Evolutionary conservation across 352 stramenopile species (phyloP).

Genomic region (Pythium myriotylum): DNA sequence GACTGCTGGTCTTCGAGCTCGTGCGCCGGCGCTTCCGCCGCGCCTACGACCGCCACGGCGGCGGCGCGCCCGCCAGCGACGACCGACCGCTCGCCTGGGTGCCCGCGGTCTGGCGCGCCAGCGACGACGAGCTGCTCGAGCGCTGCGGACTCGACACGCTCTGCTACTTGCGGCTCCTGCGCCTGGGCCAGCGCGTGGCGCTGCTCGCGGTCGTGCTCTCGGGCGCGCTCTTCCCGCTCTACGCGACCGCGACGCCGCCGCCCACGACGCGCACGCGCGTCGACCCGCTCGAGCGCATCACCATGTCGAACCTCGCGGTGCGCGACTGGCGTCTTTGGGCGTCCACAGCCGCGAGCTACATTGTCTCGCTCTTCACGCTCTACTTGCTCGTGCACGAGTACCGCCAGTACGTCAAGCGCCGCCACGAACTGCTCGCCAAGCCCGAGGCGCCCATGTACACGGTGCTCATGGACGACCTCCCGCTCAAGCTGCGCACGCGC

Average conservation of each 20-base stretch:
- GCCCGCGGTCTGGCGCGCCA: constrained; percentile 35
- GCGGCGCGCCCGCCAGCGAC: constrained; percentile 22
- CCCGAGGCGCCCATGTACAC: constrained; percentile 71
- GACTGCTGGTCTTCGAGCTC: constrained; percentile 61
- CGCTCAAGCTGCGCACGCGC: constrained; percentile 54
- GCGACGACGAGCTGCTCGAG: constrained; percentile 69
- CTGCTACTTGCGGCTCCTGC: constrained; percentile 70
- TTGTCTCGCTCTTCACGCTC: constrained; percentile 62
- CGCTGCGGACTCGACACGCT: constrained; percentile 78
- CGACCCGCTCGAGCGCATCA: constrained; percentile 66
- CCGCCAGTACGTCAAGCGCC: constrained; percentile 54
- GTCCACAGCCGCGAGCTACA: constrained; percentile 49
- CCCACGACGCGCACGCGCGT: constrained; percentile 26
- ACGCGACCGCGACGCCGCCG: constrained; percentile 46
- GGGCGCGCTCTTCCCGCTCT: constrained; percentile 66
- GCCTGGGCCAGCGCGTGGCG: constrained; percentile 67
- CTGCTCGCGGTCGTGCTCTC: constrained; percentile 64
- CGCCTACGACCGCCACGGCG: constrained; percentile 55
- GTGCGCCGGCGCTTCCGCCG: constrained; percentile 53
- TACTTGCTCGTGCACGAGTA: constrained; percentile 66
- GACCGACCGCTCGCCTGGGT: constrained; percentile 59
- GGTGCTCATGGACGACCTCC: constrained; percentile 73
- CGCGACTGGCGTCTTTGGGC: constrained; percentile 64
- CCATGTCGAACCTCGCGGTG: constrained; percentile 72
- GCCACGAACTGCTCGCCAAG: constrained; percentile 59